Percentiles rank a stretch among this genome's conserved stretches.
These are phyloP conservation scores for Fusarium mundagurra DNA, from an alignment of 2,329 filamentous ascomycete species.

Conservation along the genomic window DNA sequence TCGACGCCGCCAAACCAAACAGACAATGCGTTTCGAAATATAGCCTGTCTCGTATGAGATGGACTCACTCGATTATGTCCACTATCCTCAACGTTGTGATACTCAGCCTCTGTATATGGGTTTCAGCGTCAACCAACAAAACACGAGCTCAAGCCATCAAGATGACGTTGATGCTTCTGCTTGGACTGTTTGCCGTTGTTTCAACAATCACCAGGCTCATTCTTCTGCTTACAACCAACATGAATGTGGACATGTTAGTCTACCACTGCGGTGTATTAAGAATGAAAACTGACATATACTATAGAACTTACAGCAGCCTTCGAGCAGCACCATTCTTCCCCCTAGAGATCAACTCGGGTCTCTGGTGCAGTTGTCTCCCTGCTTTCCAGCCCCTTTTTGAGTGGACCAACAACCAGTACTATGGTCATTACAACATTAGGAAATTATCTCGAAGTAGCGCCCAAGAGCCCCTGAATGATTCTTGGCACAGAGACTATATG, in stretches of 20 bases:
- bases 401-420: constrained; percentile 11
- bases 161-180: constrained; percentile 49
- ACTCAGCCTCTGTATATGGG: constrained; percentile 50
- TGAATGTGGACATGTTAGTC: constrained; percentile 47
- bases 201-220: constrained; percentile 52
- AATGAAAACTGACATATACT: not conserved
- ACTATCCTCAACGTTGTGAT: constrained; percentile 49
- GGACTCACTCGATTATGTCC: constrained; percentile 45
- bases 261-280: too few relatives aligned
- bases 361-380: constrained; percentile 55
- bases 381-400: constrained; percentile 52
- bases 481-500: constrained; percentile 23
- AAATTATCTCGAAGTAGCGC: constrained; percentile 33
- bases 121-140: constrained; percentile 50
- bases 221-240: constrained; percentile 48
- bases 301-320: constrained; percentile 51
- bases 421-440: constrained; percentile 24
- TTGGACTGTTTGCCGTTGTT: constrained; percentile 51
- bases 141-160: constrained; percentile 47
- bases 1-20: constrained; percentile 17
- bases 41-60: constrained; percentile 45
- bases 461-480: constrained; percentile 6
- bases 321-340: constrained; percentile 52
- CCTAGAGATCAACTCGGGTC: constrained; percentile 53
- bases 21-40: constrained; percentile 29